Percentiles rank a stretch among this genome's conserved stretches.
Evolutionary conservation across 495 filamentous ascomycete genomes (phyloP).

Genomic region (Lepraria neglecta): DNA sequence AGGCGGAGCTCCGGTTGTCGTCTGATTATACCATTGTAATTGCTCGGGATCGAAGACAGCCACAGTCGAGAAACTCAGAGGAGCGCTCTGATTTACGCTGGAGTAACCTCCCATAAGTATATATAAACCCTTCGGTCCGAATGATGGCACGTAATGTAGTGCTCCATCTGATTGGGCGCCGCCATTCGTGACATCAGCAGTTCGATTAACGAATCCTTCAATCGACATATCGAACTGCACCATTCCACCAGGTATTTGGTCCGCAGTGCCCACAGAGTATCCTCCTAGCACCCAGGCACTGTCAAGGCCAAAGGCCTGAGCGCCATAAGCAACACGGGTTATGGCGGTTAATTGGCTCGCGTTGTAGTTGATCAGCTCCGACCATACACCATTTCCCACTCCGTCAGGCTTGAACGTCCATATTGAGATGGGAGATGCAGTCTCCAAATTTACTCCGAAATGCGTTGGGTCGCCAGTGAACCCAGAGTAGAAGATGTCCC

Average conservation of each 20-base stretch:
- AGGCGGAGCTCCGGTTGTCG: background rate
- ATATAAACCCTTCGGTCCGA: background rate
- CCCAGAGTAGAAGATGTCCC: slow-evolving; percentile 16
- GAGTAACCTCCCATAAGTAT: background rate
- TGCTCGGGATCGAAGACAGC: background rate
- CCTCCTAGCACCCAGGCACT: slow-evolving; percentile 20
- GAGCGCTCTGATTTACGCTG: background rate
- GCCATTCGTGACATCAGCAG: background rate
- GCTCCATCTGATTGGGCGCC: background rate
- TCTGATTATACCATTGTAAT: background rate
- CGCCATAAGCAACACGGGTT: background rate
- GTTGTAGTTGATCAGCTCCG: background rate
- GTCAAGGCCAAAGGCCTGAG: background rate
- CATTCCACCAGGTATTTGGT: background rate
- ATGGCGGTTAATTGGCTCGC: background rate
- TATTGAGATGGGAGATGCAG: slow-evolving; percentile 11
- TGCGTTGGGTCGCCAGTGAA: slow-evolving; percentile 14
- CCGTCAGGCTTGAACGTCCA: slow-evolving; percentile 26
- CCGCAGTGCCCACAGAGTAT: too few relatives aligned
- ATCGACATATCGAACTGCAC: background rate
- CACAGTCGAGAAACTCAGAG: background rate
- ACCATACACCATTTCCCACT: slow-evolving; percentile 20
- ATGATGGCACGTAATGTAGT: background rate
- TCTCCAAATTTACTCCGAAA: background rate
- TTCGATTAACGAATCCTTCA: background rate